phyloP scores from a whole-genome alignment of 2,329 filamentous ascomycete species.

The Trichoderma citrinoviride region DNA sequence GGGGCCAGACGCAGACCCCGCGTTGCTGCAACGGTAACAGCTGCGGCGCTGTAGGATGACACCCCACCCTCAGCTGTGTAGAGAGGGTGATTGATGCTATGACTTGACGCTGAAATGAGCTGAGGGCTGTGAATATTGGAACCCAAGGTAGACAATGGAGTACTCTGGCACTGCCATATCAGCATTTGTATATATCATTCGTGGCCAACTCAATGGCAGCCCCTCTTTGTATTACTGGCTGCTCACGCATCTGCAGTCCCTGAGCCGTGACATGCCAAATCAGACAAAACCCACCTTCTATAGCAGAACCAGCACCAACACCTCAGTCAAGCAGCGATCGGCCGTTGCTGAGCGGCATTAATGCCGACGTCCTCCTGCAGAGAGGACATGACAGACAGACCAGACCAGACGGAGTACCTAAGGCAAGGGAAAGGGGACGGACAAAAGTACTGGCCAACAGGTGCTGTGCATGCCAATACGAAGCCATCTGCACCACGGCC shows the following conservation, averaged over 20 bases:
- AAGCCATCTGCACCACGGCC: background rate
- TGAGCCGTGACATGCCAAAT: background rate
- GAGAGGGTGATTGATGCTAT: background rate
- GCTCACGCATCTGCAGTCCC: too few species aligned
- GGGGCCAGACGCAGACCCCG: constrained; percentile 5
- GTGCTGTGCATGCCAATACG: background rate
- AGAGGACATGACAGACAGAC: too few species aligned
- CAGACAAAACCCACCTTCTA: background rate
- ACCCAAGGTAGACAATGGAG: background rate
- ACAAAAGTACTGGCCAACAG: background rate
- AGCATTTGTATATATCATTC: too few species aligned
- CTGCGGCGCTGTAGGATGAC: background rate
- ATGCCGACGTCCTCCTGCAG: background rate
- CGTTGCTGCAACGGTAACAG: background rate
- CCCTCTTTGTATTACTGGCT: too few species aligned
- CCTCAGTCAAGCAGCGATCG: background rate
- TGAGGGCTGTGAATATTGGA: background rate
- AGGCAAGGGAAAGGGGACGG: too few species aligned
- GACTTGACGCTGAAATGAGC: background rate
- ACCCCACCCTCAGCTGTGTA: background rate
- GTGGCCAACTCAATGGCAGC: too few species aligned
- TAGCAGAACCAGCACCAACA: background rate
- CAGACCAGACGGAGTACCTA: too few species aligned
- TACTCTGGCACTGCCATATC: too few species aligned
- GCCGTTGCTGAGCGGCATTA: background rate